phyloP scores from a whole-genome alignment of 371 early-diverging fungal species.

The Syncephalastrum contaminatum region DNA sequence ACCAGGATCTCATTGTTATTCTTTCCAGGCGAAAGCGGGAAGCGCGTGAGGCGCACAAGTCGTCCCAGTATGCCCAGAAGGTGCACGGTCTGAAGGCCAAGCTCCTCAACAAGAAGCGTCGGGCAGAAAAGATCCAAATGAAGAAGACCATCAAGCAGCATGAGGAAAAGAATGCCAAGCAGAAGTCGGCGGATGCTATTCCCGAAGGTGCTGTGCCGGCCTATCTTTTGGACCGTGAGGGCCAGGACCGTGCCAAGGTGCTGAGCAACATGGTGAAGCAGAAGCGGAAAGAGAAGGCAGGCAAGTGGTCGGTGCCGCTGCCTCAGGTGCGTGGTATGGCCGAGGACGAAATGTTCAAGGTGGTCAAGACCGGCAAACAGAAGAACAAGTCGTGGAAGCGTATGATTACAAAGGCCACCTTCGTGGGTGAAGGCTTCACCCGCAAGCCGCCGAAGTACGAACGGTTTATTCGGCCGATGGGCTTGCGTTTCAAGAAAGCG shows the following conservation, averaged over 20 bases:
- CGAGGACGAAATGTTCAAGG: conserved; percentile 99
- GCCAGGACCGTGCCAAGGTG: conserved; percentile 94
- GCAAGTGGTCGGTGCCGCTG: conserved; percentile 98
- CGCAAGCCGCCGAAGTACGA: conserved; percentile 99
- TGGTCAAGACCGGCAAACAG: conserved; percentile 95
- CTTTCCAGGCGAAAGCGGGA: conserved; percentile 89
- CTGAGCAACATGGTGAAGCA: conserved; percentile 99
- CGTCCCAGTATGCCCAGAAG: conserved; percentile 92
- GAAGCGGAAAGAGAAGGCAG: conserved; percentile 99
- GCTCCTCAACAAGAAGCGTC: conserved; percentile 98
- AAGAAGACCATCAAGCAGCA: conserved; percentile 99
- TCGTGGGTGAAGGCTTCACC: conserved; percentile 99
- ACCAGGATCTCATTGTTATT: background rate
- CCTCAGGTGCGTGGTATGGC: conserved; percentile 99
- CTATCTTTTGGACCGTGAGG: conserved; percentile 99
- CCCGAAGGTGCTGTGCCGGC: conserved; percentile 98
- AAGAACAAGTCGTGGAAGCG: conserved; percentile 99
- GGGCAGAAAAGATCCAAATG: conserved; percentile 99
- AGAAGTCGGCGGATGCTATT: conserved; percentile 83
- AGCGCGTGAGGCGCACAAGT: conserved; percentile 93
- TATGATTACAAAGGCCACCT: conserved; percentile 99
- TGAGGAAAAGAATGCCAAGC: conserved; percentile 94
- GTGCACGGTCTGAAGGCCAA: conserved; percentile 99
- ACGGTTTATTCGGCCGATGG: conserved; percentile 99
- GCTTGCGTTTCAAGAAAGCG: conserved; percentile 98